Percentiles rank a stretch among this genome's conserved stretches.
Conservation (phyloP, 1,284 basidiomycete species). For the Boletus semigastroideus region DNA sequence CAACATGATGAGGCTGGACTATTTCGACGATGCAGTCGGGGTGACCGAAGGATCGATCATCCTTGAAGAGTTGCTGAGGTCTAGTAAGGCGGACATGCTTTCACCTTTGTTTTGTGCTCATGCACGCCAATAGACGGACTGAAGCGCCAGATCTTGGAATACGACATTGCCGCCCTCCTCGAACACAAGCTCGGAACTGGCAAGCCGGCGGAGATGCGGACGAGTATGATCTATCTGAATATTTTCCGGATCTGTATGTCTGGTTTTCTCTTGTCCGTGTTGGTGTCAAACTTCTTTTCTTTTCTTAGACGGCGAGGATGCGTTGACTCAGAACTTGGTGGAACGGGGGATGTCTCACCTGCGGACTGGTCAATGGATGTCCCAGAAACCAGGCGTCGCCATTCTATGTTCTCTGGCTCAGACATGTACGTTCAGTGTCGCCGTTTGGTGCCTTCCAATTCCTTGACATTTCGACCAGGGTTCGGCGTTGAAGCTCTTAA, state of each 20-base stretch:
- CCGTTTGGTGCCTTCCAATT: too few relatives aligned
- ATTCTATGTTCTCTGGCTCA: slow-evolving; percentile 8
- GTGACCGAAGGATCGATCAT: slow-evolving; percentile 4
- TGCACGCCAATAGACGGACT: not conserved
- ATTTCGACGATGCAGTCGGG: slow-evolving; percentile 8
- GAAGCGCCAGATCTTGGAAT: slow-evolving; percentile 3
- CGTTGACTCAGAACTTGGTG: slow-evolving; percentile 1
- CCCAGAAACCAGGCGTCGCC: slow-evolving; percentile 5
- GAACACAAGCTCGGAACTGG: slow-evolving; percentile 5
- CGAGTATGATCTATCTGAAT: slow-evolving; percentile 5
- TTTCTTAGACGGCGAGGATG: slow-evolving; percentile 2
- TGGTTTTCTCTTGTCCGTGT: not conserved
- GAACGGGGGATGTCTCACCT: slow-evolving; percentile 6
- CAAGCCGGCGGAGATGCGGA: slow-evolving; percentile 5
- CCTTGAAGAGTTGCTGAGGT: slow-evolving; percentile 6
- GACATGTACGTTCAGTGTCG: slow-evolving; percentile 1
- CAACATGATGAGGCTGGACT: slow-evolving; percentile 7
- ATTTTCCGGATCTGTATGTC: slow-evolving; percentile 5
- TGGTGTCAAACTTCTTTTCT: not conserved
- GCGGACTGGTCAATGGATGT: not conserved
- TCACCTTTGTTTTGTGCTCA: not conserved
- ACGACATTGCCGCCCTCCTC: slow-evolving; percentile 3
- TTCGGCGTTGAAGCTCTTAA: slow-evolving; percentile 7
- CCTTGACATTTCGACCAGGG: slow-evolving; percentile 1
- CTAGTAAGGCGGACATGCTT: not conserved